Evolutionary conservation across 2,329 filamentous ascomycete genomes (phyloP), one percentile per base, ranked within the genome.

Genomic region (Lasiodiplodia citricola): DNA sequence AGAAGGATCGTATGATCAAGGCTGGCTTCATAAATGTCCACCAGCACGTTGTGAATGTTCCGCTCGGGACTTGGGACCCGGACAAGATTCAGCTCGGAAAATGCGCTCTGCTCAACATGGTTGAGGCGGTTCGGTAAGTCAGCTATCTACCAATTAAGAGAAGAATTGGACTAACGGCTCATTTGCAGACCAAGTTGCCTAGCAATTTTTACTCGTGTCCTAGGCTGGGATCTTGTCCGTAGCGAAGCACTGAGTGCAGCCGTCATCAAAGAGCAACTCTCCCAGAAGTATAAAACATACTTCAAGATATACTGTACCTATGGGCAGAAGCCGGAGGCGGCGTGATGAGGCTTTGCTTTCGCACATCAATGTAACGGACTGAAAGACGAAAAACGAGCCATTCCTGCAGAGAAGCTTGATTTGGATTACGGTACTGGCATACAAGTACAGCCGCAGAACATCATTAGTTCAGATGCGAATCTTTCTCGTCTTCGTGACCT

Each of bases 201-300:
- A 58, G 80, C 80, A 2, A 72, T 83, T 25, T 75, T 83, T 62
- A 83, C 81, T 2, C 71, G 80, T 25, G 79, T 74, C 4, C 71
- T 83, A 31, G 81, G 80, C 3, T 83, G 81, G 81, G 75, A 72
- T 52, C 75, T 77, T 67, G 77, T 80, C 41, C 80, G 83, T 70
- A 80, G 83, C 4, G 79, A 81, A 64, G 75, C 82, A 3, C 78
- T 83, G 44, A 70, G 75, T 18, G 73, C 72, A 18, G 57, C 55
- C 8, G 38, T 73, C 13, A 68, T 75, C 35, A 70, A 72, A 11
- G 76, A 78, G 63, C 25, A 35, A 14, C 57, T 62, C 2, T 62
- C 57, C 23, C 41, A 47, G 4, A 62, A 50, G 41, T 50, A 62
- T 11, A 62, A 50, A 18, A 47, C 50, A 4, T 50, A 25, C 11